These are phyloP conservation scores for Pestalotiopsis sp. DNA, from an alignment of 2,329 filamentous ascomycete genomes.

Conservation along the genomic window DNA sequence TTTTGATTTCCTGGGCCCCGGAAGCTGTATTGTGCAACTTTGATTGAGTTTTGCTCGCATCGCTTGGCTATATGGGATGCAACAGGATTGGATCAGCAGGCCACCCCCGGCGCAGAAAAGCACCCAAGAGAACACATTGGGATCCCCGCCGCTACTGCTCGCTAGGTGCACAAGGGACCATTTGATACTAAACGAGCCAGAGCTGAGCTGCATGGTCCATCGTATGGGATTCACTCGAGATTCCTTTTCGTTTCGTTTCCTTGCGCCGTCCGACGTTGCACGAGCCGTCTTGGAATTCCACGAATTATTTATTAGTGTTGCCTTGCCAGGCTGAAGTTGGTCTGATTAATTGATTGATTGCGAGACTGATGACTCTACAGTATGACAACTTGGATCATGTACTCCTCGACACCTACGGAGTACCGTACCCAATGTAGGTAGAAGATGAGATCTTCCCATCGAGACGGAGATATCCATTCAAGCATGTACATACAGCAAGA, in stretches of 20 bases:
- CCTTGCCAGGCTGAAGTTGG: neutral
- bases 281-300: neutral
- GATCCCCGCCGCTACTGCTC: constrained; percentile 1
- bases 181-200: neutral
- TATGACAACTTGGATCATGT: neutral
- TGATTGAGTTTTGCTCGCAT: neutral
- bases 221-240: neutral
- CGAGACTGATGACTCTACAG: neutral
- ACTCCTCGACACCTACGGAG: too few relatives aligned
- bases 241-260: neutral
- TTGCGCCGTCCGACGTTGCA: neutral
- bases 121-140: neutral
- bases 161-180: neutral
- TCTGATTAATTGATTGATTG: too few relatives aligned
- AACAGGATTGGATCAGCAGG: neutral
- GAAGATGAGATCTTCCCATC: too few relatives aligned
- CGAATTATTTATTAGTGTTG: neutral
- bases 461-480: too few relatives aligned
- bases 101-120: too few relatives aligned
- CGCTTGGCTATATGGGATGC: neutral
- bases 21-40: neutral
- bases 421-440: too few relatives aligned
- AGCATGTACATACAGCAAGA: neutral
- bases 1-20: neutral
- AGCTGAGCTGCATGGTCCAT: neutral